Evolutionary conservation across 1,284 basidiomycete species (phyloP), one percentile per base, ranked within the genome.

Genomic region (Gomphus bonarii): DNA sequence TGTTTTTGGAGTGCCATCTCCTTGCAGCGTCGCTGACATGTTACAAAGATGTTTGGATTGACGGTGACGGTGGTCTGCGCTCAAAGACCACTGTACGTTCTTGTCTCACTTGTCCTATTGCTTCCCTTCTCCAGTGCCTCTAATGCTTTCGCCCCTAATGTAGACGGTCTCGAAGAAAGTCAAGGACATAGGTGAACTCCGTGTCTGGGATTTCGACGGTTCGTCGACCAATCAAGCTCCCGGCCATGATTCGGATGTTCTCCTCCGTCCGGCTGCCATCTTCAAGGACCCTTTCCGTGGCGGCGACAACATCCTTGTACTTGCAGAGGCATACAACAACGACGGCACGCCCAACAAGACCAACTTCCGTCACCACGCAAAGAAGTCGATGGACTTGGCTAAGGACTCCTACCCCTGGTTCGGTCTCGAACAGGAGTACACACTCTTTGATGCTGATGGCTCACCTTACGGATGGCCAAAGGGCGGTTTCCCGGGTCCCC

Each of bases 271-370:
- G 55, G 93, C 85, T 61, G 85, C 95, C 67, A 95, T 95, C 77
- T 99, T 97, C 87, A 95, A 90, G 68, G 97, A 99, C 71, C 97
- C 97, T 57, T 99, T 99, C 94, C 94, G 97, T 67, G 89, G 93
- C 54, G 95, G 95, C 62, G 87, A 95, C 77, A 97, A 97, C 80
- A 95, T 97, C 69, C 84, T 97, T 62, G 94, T 97, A 65, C 88
- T 97, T 57, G 92, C 94, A 57, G 93, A 94, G 75, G 93, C 91
- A 70, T 98, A 95, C 84, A 97, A 98, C 85, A 97, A 85, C 76
- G 97, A 99, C 65, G 95, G 97, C 62, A 97, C 95, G 50, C 95
- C 95, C 62, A 99, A 99, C 82, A 85, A 81, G 75, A 94, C 94
- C 70, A 99, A 99, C 82, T 85, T 83, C 83, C 90, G 94, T 64